Evolutionary conservation across 495 filamentous ascomycete species (phyloP), one percentile per base, ranked within the genome.

Genomic region (Elaphomyces granulatus): DNA sequence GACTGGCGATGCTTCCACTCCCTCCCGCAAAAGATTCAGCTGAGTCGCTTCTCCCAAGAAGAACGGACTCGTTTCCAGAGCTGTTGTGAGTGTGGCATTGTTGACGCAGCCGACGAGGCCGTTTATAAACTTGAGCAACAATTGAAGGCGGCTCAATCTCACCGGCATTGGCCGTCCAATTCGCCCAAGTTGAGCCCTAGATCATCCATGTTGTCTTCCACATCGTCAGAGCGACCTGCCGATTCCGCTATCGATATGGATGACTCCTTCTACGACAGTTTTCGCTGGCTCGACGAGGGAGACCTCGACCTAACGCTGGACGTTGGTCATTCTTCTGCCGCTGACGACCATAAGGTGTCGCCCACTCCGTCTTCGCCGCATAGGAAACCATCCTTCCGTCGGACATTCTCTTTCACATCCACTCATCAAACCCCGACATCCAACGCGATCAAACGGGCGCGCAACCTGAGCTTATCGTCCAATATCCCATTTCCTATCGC

Each of bases 251-350:
- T 61, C 35, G 60, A 60, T n/a, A 70, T 72, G 54, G 62, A 67
- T 40, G 61, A 64, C 36, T 59, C 61, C 30, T 66, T 84, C 37
- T 72, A 74, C 42, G 79, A 84, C 38, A 78, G 68, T 41, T 82
- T 87, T 47, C 73, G 78, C 21, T 86, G 83, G 82, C 61, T 88
- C 38, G 83, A 92, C 18, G 81, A 83, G 44, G 78, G 83, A 44
- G 74, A 82, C 37, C 61, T 88, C 15, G 79, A 88, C 49, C 58
- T 87, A 37, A 72, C 74, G 19, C 63, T 86, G 20, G 66, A 69
- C 43, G 63, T 71, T 41, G 70, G 72, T 34, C 68, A 71, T 41
- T 47, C 51, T 14, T 60, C 66, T 49, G 48, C 71, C n/a, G 45
- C 48, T 15, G 12, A 28, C 12, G 23, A 12, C 6, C 23, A 28